phyloP scores from a whole-genome alignment of 495 filamentous ascomycete genomes.

The Neurospora sp. region DNA sequence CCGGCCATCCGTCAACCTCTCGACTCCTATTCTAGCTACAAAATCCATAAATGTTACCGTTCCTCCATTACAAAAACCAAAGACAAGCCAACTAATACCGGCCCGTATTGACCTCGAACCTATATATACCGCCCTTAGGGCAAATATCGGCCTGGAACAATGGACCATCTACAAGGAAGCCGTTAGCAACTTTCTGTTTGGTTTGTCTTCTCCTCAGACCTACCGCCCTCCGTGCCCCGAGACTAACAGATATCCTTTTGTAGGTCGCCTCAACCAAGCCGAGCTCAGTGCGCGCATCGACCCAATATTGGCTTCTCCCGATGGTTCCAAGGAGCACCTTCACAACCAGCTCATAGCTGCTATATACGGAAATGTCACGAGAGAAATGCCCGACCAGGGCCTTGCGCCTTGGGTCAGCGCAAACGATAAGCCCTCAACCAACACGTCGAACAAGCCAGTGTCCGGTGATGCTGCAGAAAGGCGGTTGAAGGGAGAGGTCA shows the following conservation, averaged over 20 bases:
- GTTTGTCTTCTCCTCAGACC: conserved; percentile 25
- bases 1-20: conserved; percentile 51
- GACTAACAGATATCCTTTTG: neutral
- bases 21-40: conserved; percentile 48
- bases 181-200: conserved; percentile 68
- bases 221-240: conserved; percentile 3
- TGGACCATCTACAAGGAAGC: conserved; percentile 86
- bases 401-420: conserved; percentile 92
- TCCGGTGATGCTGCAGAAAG: conserved; percentile 86
- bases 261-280: conserved; percentile 74
- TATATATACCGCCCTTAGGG: conserved; percentile 77
- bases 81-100: conserved; percentile 54
- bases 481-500: conserved; percentile 83
- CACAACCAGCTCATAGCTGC: conserved; percentile 86
- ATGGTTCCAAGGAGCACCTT: conserved; percentile 63
- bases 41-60: conserved; percentile 51
- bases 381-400: conserved; percentile 84
- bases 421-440: conserved; percentile 83
- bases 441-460: conserved; percentile 63
- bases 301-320: conserved; percentile 54
- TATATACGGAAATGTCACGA: conserved; percentile 74
- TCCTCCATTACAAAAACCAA: conserved; percentile 49
- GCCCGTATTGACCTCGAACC: conserved; percentile 84
- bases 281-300: conserved; percentile 74
- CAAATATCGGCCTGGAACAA: conserved; percentile 62